Base-by-base conservation (phyloP, 2,329 filamentous ascomycete genomes). In the Escovopsis sp. region DNA sequence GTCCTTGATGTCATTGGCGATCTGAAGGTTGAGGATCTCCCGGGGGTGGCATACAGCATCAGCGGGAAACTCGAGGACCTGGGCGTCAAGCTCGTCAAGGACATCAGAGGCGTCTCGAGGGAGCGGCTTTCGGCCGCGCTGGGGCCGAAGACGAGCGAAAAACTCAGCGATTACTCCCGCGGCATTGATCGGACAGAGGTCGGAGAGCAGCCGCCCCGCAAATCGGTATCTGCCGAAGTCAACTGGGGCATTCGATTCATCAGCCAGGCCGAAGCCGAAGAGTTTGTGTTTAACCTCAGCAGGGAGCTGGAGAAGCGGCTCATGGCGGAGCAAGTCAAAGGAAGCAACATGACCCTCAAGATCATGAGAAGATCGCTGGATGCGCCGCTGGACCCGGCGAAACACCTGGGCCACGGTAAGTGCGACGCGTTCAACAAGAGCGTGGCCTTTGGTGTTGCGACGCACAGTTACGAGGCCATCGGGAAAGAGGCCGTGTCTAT, bases 201-300 rank as follows among this genome's bases (percentile, higher is more conserved):
- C 6, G 89, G 88, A 30, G 83, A 89, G 44, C 83, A 93, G 54
- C 76, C 82, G 0, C 69, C 85, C 12, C 79, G 91, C 42, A 98
- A 96, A 57, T 96, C 89, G 0, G 86, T 98, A 0, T 96, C 91
- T 2, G 89, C 89, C 1, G 91, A 98, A 58, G 86, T 98, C 48
- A 98, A 91, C 53, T 98, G 91, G 91, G 91, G 93, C 3, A 94
- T 98, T 43, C 80, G 91, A 6, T 98, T 98, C 57, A 77, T 91
- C 51, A 93, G 74, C 46, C 86, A 95, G 55, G 72, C 76, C n/a
- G 89, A 98, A 60, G 88, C 87, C 0, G 89, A 96, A 45, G 85
- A 93, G 49, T 98, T 98, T 58, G 73, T 96, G 28, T 68, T 77
- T 47, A 91, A 85, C 49, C 66, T 98, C 0, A 91, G 85, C 55